Conservation (phyloP, 108 stramenopile genomes). For the Stephanodiscus minutulus region DNA sequence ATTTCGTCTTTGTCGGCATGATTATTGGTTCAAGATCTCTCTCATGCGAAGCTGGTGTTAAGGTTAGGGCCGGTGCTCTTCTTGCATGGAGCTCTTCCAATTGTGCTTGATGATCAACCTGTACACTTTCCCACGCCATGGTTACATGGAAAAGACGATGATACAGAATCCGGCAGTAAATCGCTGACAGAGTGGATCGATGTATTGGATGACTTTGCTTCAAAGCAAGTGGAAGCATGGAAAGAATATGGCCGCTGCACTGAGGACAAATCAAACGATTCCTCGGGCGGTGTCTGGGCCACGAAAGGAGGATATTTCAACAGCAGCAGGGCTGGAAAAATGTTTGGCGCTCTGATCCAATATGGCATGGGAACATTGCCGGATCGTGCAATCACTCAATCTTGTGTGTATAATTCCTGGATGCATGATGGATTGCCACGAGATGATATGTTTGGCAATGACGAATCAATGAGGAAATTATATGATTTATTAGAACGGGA, state of each 20-base stretch:
- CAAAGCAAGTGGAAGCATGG: constrained; percentile 57
- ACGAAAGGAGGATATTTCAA: constrained; percentile 65
- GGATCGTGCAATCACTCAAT: constrained; percentile 57
- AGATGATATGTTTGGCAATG: constrained; percentile 40
- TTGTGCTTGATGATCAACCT: constrained; percentile 30
- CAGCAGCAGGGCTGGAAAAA: constrained; percentile 17
- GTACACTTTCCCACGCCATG: constrained; percentile 74
- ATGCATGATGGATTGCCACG: constrained; percentile 68
- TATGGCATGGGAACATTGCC: constrained; percentile 85
- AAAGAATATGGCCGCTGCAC: constrained; percentile 42
- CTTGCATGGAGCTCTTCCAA: constrained; percentile 80
- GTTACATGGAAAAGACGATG: constrained; percentile 32
- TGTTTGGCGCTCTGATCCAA: constrained; percentile 62
- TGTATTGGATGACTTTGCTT: constrained; percentile 61
- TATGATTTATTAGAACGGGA: constrained; percentile 55
- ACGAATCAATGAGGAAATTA: constrained; percentile 22
- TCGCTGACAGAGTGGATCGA: constrained; percentile 64
- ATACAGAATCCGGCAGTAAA: constrained; percentile 10
- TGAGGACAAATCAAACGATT: neutral
- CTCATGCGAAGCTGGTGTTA: constrained; percentile 56
- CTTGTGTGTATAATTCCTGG: constrained; percentile 78
- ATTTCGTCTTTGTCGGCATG: neutral
- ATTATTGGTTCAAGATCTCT: constrained; percentile 32
- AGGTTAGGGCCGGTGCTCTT: constrained; percentile 63
- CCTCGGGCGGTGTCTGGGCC: constrained; percentile 58